Percentiles rank a stretch among this genome's conserved stretches.
These are phyloP conservation scores for Kalaharituber pfeilii DNA, from an alignment of 2,329 filamentous ascomycete genomes.

Conservation along the genomic window DNA sequence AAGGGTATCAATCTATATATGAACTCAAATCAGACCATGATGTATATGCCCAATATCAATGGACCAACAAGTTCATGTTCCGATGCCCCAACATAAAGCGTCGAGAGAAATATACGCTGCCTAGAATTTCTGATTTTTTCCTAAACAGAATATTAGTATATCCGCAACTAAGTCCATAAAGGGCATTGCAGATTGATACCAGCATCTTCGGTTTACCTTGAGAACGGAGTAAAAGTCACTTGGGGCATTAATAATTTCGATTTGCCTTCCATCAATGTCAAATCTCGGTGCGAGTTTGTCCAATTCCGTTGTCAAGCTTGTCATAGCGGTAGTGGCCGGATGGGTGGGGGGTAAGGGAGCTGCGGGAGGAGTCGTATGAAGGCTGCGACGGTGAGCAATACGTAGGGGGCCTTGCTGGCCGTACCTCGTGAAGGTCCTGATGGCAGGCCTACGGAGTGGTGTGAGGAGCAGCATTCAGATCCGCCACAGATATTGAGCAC, in stretches of 20 bases:
- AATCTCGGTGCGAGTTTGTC: constrained; percentile 86
- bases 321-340: constrained; percentile 26
- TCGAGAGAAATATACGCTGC: constrained; percentile 75
- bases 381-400: constrained; percentile 6
- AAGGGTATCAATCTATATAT: constrained; percentile 50
- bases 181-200: not conserved
- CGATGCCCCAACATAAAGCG: constrained; percentile 85
- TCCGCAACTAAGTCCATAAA: constrained; percentile 3
- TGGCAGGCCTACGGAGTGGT: not conserved
- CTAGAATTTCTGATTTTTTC: constrained; percentile 66
- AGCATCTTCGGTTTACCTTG: constrained; percentile 41
- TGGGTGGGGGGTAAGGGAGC: constrained; percentile 1
- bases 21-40: not conserved
- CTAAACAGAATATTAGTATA: constrained; percentile 30
- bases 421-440: constrained; percentile 4
- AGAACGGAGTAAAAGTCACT: constrained; percentile 80
- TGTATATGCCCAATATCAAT: not conserved
- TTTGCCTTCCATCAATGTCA: constrained; percentile 61
- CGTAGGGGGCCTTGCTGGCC: not conserved
- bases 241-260: constrained; percentile 62
- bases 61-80: constrained; percentile 62
- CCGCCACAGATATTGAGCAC: no score
- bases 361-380: constrained; percentile 4
- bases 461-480: not conserved
- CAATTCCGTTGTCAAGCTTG: constrained; percentile 51